Conservation (phyloP, 768 basidiomycete genomes). For the Lyophyllum semitale region DNA sequence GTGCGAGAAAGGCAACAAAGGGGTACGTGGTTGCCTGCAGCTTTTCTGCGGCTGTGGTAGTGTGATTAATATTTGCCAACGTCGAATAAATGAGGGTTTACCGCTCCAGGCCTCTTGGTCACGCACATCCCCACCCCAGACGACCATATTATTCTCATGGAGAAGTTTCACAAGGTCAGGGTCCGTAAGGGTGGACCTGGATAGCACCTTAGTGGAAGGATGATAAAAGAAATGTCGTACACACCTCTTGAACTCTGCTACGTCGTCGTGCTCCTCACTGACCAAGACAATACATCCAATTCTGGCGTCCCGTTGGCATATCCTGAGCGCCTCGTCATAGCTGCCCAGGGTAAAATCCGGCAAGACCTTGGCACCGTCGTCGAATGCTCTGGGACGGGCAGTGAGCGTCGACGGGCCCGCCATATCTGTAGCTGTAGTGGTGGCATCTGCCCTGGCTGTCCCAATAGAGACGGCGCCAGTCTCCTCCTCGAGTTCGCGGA, state of each 20-base stretch:
- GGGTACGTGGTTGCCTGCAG: conserved; percentile 90
- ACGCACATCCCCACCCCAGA: conserved; percentile 93
- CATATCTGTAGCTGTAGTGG: conserved; percentile 29
- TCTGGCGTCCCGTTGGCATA: conserved; percentile 69
- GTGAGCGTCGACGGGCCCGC: conserved; percentile 50
- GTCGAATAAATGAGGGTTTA: conserved; percentile 20
- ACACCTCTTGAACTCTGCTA: conserved; percentile 82
- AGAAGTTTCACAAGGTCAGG: conserved; percentile 66
- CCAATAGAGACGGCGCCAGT: conserved; percentile 72
- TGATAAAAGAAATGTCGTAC: conserved; percentile 13
- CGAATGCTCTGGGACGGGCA: conserved; percentile 25
- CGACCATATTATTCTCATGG: conserved; percentile 71
- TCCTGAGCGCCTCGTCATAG: conserved; percentile 78
- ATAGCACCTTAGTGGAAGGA: not conserved
- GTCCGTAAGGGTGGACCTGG: conserved; percentile 76
- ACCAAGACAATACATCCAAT: conserved; percentile 83
- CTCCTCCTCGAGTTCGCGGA: conserved; percentile 81
- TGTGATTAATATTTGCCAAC: conserved; percentile 9
- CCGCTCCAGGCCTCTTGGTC: conserved; percentile 81
- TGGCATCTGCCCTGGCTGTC: conserved; percentile 35
- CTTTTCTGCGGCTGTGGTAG: conserved; percentile 53
- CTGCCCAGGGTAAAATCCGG: conserved; percentile 82
- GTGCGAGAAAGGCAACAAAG: conserved; percentile 87
- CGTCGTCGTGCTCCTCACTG: conserved; percentile 90
- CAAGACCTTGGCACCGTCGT: conserved; percentile 50